These are phyloP conservation scores for Fraxinus sp. DNA, from an alignment of 305 asterid genomes.

Conservation along the genomic window DNA sequence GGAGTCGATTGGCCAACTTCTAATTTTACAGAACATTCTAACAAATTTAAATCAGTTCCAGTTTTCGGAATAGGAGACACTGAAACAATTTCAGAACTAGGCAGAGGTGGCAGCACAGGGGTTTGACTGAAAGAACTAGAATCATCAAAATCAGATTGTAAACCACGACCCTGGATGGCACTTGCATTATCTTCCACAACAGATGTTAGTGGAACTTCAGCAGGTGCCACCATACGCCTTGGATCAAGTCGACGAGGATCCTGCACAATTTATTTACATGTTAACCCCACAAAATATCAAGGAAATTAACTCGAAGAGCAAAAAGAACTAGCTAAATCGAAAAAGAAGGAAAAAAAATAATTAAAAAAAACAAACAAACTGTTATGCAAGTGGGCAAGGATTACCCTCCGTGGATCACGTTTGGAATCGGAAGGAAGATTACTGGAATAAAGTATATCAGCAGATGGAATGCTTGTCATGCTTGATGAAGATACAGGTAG, in stretches of 20 bases:
- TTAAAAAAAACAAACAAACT: not conserved
- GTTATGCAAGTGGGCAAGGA: constrained; percentile 23
- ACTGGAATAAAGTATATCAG: constrained; percentile 51
- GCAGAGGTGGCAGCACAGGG: constrained; percentile 32
- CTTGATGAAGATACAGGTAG: constrained; percentile 43
- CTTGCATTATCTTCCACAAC: constrained; percentile 50
- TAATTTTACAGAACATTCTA: constrained; percentile 37
- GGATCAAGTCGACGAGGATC: constrained; percentile 99
- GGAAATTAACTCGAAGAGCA: constrained; percentile 21
- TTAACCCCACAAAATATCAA: constrained; percentile 25
- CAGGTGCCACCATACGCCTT: constrained; percentile 58
- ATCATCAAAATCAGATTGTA: constrained; percentile 51
- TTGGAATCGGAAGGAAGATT: constrained; percentile 63
- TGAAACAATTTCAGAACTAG: constrained; percentile 41
- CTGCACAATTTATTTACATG: constrained; percentile 42
- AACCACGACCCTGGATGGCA: constrained; percentile 40
- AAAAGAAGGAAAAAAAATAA: not conserved
- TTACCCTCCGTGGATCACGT: constrained; percentile 99
- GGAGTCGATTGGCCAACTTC: constrained; percentile 35
- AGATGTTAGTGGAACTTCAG: constrained; percentile 48
- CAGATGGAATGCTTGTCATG: constrained; percentile 33
- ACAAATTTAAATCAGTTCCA: constrained; percentile 37
- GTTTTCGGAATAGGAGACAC: constrained; percentile 39
- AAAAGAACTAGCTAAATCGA: constrained; percentile 3
- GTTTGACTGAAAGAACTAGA: constrained; percentile 38